These are phyloP conservation scores for Leishmania braziliensis DNA, from an alignment of 208 protist species.

Conservation along the genomic window DNA sequence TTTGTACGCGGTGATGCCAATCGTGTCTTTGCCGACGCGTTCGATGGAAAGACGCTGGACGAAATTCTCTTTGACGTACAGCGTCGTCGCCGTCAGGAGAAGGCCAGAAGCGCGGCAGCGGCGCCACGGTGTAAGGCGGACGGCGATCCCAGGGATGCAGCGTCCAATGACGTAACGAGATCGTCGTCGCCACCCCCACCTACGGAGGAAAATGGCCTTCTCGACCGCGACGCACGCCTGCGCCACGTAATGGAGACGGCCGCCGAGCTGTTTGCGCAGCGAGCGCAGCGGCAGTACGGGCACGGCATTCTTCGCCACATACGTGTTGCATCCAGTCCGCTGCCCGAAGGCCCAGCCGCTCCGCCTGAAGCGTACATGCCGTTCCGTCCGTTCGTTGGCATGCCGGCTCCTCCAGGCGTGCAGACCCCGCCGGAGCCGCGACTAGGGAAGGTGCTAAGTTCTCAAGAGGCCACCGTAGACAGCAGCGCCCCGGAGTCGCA, in stretches of 20 bases:
- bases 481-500: background rate
- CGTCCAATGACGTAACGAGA: background rate
- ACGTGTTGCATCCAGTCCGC: background rate
- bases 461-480: slow-evolving; percentile 21
- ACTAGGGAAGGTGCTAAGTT: slow-evolving; percentile 33
- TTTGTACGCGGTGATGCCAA: slow-evolving; percentile 87
- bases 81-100: slow-evolving; percentile 42
- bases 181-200: slow-evolving; percentile 1
- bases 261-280: slow-evolving; percentile 52
- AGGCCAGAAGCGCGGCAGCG: background rate
- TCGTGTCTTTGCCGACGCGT: slow-evolving; percentile 79
- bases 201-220: slow-evolving; percentile 2
- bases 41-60: slow-evolving; percentile 83
- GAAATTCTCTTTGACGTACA: slow-evolving; percentile 82
- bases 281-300: slow-evolving; percentile 61
- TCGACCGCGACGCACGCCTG: slow-evolving; percentile 56
- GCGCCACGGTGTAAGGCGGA: background rate
- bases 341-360: slow-evolving; percentile 25
- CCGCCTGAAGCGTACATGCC: slow-evolving; percentile 67
- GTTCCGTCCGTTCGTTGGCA: slow-evolving; percentile 74
- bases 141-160: background rate
- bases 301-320: slow-evolving; percentile 55
- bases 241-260: slow-evolving; percentile 64
- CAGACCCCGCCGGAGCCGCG: slow-evolving; percentile 43
- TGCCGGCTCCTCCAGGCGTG: slow-evolving; percentile 61